Percentiles rank a stretch among this genome's conserved stretches.
These are phyloP conservation scores for Plasmodium chabaudi DNA, from an alignment of 169 alveolate genomes.

Conservation along the genomic window DNA sequence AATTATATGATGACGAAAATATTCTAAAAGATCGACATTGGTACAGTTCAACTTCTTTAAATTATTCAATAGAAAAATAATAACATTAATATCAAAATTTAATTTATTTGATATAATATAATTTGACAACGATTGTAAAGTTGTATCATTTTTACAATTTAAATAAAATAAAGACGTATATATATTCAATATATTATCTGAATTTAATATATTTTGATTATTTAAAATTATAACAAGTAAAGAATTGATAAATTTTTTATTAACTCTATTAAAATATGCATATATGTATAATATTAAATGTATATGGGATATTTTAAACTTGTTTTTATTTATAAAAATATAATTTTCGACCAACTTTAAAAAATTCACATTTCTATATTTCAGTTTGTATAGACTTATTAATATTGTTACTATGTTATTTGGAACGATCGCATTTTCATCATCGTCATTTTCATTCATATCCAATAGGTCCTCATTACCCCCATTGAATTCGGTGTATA, in stretches of 20 bases:
- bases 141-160: slow-evolving; percentile 57
- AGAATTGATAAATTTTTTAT: slow-evolving; percentile 31
- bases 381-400: slow-evolving; percentile 45
- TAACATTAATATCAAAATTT: slow-evolving; percentile 33
- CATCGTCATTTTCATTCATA: slow-evolving; percentile 13
- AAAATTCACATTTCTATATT: slow-evolving; percentile 48
- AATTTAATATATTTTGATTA: slow-evolving; percentile 20
- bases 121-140: slow-evolving; percentile 22
- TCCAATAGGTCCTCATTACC: not conserved
- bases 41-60: slow-evolving; percentile 45
- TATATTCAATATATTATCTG: slow-evolving; percentile 52
- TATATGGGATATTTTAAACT: slow-evolving; percentile 49
- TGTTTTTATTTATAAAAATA: slow-evolving; percentile 36
- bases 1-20: slow-evolving; percentile 32
- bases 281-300: slow-evolving; percentile 51
- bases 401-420: slow-evolving; percentile 25
- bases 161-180: slow-evolving; percentile 58
- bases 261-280: slow-evolving; percentile 52
- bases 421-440: slow-evolving; percentile 23
- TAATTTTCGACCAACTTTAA: slow-evolving; percentile 42
- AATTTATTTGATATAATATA: slow-evolving; percentile 44
- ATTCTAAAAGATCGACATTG: slow-evolving; percentile 18
- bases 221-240: slow-evolving; percentile 39
- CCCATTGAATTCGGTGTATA: not conserved
- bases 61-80: slow-evolving; percentile 44